Evolutionary conservation across 2,329 filamentous ascomycete species (phyloP).

Genomic region (Capronia coronata): DNA sequence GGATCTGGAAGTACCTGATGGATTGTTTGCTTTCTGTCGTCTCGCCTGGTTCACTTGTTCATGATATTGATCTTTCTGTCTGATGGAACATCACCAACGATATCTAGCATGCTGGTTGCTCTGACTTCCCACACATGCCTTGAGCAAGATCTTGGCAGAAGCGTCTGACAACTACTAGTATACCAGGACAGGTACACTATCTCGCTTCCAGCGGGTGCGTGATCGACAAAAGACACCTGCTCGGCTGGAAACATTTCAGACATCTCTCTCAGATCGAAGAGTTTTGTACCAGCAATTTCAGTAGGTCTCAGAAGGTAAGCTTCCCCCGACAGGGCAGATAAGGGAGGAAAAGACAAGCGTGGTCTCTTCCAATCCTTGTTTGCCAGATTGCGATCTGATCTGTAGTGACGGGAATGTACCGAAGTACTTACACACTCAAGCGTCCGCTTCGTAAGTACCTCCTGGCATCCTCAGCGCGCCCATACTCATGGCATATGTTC

Average conservation of each 20-base stretch:
- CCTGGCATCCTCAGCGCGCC: neutral
- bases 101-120: too few relatives aligned
- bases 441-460: neutral
- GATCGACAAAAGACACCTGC: neutral
- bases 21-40: neutral
- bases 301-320: neutral
- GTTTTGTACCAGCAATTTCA: neutral
- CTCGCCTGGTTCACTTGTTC: neutral
- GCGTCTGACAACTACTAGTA: too few relatives aligned
- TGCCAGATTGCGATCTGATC: slow-evolving; percentile 5
- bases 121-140: too few relatives aligned
- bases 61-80: neutral
- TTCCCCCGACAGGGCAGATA: neutral
- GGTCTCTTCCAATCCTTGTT: neutral
- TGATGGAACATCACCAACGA: neutral
- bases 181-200: neutral
- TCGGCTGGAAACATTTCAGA: neutral
- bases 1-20: neutral
- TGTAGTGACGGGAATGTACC: slow-evolving; percentile 2
- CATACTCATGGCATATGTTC: neutral
- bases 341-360: neutral
- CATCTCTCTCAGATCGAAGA: neutral
- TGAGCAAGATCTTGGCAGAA: too few relatives aligned
- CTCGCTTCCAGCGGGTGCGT: neutral
- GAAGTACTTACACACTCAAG: neutral